Conservation (phyloP, 306 rosid genomes). For the Dalbergia oliveri region DNA sequence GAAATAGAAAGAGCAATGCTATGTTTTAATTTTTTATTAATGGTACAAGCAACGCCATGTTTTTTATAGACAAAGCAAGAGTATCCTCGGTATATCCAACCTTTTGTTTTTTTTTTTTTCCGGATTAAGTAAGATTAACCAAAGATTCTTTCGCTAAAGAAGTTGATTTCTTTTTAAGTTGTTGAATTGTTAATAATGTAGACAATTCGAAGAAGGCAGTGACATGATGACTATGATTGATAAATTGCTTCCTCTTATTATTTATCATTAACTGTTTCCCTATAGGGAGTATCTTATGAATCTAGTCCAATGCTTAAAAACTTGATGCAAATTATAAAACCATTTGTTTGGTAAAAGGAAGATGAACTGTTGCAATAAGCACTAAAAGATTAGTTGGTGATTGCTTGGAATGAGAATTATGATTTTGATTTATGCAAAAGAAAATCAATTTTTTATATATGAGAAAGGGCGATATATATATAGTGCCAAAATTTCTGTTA, state of each 20-base stretch:
- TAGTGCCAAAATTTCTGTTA: slow-evolving; percentile 35
- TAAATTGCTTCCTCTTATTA: slow-evolving; percentile 38
- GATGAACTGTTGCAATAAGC: slow-evolving; percentile 56
- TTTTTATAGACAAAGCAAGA: not conserved
- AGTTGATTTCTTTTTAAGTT: not conserved
- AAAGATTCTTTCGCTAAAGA: not conserved
- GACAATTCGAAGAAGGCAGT: slow-evolving; percentile 26
- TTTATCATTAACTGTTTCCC: slow-evolving; percentile 45
- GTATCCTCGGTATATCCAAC: not conserved
- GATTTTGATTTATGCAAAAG: slow-evolving; percentile 7
- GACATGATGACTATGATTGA: slow-evolving; percentile 24
- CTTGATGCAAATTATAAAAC: slow-evolving; percentile 26
- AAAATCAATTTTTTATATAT: not conserved
- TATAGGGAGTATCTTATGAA: slow-evolving; percentile 15
- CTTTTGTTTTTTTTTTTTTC: not conserved
- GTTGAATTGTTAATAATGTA: slow-evolving; percentile 23
- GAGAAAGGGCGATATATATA: not conserved
- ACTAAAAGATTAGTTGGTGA: slow-evolving; percentile 50
- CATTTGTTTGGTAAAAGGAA: slow-evolving; percentile 60
- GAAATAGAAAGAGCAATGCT: too few relatives aligned
- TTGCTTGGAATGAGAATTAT: not conserved
- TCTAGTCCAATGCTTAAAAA: slow-evolving; percentile 23
- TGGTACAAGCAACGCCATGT: too few relatives aligned
- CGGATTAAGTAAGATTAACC: not conserved
- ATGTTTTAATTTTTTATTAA: too few relatives aligned